Conservation (phyloP, 345 rosid species). For the Corchorus capsularis region DNA sequence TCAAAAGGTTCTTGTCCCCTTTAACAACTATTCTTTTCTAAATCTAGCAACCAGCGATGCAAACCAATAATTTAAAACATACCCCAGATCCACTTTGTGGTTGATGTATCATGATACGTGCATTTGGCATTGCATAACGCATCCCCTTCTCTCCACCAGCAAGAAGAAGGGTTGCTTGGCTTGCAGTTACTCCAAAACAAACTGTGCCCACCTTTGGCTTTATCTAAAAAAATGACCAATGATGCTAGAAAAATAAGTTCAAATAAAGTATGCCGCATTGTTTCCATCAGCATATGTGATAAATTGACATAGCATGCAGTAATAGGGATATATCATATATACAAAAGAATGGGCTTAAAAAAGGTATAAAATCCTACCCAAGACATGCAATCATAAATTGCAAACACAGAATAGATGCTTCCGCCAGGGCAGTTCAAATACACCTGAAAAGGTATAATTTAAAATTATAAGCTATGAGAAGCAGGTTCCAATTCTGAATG, state of each 20-base stretch:
- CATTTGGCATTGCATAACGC: slow-evolving; percentile 96
- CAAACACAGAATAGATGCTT: slow-evolving; percentile 82
- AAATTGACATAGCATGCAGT: neutral
- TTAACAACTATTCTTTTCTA: slow-evolving; percentile 7
- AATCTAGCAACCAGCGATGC: neutral
- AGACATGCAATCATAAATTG: slow-evolving; percentile 95
- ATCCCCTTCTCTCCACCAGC: slow-evolving; percentile 98
- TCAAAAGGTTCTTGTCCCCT: slow-evolving; percentile 2
- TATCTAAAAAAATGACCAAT: slow-evolving; percentile 48
- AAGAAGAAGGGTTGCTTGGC: slow-evolving; percentile 90
- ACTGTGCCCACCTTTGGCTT: slow-evolving; percentile 96
- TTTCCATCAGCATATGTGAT: neutral
- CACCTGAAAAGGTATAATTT: slow-evolving; percentile 45
- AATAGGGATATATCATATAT: neutral
- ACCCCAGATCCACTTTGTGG: slow-evolving; percentile 94
- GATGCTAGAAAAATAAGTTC: slow-evolving; percentile 4
- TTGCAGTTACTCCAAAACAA: slow-evolving; percentile 94
- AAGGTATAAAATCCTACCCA: slow-evolving; percentile 56
- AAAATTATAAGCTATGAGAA: slow-evolving; percentile 16
- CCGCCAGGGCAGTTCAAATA: slow-evolving; percentile 96
- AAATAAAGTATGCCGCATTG: neutral
- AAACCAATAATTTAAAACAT: slow-evolving; percentile 27
- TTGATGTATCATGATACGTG: slow-evolving; percentile 93
- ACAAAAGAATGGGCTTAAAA: slow-evolving; percentile 1
- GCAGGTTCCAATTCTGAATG: neutral